phyloP scores from a whole-genome alignment of 2,329 filamentous ascomycete genomes.

The Akanthomyces lecanii region DNA sequence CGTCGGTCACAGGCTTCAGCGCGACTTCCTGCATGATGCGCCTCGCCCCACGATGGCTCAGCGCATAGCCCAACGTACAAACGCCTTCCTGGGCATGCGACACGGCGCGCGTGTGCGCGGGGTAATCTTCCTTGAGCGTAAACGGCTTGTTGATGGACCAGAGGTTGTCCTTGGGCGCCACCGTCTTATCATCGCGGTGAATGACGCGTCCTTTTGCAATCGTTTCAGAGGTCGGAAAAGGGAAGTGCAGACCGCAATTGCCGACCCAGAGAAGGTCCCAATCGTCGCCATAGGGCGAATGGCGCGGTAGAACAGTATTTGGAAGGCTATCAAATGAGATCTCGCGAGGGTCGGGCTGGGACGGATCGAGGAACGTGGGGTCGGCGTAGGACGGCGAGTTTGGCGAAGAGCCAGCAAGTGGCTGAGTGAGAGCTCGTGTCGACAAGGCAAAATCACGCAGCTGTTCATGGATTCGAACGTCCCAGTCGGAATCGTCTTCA shows the following conservation, averaged over 20 bases:
- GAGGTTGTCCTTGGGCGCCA: conserved; percentile 31
- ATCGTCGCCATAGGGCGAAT: conserved; percentile 45
- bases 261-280: conserved; percentile 53
- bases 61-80: conserved; percentile 42
- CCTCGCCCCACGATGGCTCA: conserved; percentile 41
- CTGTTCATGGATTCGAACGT: conserved; percentile 46
- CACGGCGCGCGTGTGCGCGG: conserved; percentile 40
- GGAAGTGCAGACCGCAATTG: conserved; percentile 40
- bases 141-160: conserved; percentile 34
- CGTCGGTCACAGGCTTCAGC: conserved; percentile 34
- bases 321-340: conserved; percentile 24
- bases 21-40: conserved; percentile 41
- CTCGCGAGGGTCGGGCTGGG: conserved; percentile 17
- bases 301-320: conserved; percentile 17
- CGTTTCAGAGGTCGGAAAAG: conserved; percentile 17
- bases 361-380: conserved; percentile 23
- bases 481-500: conserved; percentile 57
- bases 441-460: conserved; percentile 38
- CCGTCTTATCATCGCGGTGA: conserved; percentile 32
- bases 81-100: conserved; percentile 38
- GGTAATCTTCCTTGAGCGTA: conserved; percentile 30
- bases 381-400: conserved; percentile 22
- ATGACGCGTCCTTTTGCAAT: conserved; percentile 31
- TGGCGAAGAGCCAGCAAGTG: conserved; percentile 18
- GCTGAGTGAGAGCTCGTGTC: conserved; percentile 32